Evolutionary conservation across 2,329 filamentous ascomycete species (phyloP).

Genomic region (Monilinia polystroma): DNA sequence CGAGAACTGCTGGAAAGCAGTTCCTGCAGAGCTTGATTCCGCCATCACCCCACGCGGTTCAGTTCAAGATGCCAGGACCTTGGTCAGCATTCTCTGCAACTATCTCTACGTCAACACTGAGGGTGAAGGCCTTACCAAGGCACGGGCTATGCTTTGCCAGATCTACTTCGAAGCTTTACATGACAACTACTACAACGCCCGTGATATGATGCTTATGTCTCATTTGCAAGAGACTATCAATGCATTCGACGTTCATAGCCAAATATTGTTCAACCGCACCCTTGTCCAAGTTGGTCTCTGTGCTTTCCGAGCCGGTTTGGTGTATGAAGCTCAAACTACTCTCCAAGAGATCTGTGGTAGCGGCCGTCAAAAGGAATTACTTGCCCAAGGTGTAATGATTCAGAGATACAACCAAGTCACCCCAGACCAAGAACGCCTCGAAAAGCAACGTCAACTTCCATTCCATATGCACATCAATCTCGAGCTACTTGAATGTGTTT

Average conservation of each 20-base stretch:
- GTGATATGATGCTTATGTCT: conserved; percentile 99
- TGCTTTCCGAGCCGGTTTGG: conserved; percentile 92
- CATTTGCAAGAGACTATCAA: conserved; percentile 96
- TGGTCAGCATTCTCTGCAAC: conserved; percentile 86
- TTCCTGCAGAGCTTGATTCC: conserved; percentile 70
- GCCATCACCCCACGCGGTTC: conserved; percentile 72
- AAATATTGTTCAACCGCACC: conserved; percentile 98
- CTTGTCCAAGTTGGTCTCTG: conserved; percentile 97
- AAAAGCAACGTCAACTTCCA: conserved; percentile 94
- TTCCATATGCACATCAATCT: conserved; percentile 99
- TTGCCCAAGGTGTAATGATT: conserved; percentile 97
- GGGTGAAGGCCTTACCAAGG: conserved; percentile 76
- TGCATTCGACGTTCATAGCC: conserved; percentile 94
- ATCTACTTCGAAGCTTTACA: conserved; percentile 98
- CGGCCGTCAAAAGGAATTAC: conserved; percentile 93
- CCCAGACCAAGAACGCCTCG: conserved; percentile 94
- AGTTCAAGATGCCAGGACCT: conserved; percentile 65
- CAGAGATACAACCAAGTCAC: conserved; percentile 95
- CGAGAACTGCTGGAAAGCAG: conserved; percentile 86
- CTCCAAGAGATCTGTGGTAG: conserved; percentile 98
- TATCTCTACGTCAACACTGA: conserved; percentile 95
- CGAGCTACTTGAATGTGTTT: conserved; percentile 95
- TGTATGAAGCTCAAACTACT: conserved; percentile 97
- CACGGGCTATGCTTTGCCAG: conserved; percentile 95
- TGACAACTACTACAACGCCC: conserved; percentile 95